Evolutionary conservation across 2,329 filamentous ascomycete genomes (phyloP), one percentile per base, ranked within the genome.

Genomic region (Penicillium hordei): DNA sequence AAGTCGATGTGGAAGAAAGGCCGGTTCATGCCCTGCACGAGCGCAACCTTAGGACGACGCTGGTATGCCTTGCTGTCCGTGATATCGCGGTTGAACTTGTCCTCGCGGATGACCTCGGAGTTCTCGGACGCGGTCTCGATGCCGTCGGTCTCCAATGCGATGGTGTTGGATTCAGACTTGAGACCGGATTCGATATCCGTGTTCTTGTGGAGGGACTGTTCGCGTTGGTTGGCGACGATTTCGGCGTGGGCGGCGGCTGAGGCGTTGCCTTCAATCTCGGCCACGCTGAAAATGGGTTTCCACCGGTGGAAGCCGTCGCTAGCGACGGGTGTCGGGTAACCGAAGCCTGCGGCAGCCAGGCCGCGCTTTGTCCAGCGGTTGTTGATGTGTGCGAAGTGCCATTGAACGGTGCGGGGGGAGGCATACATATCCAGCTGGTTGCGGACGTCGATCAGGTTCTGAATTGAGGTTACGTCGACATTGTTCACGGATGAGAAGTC

Each of bases 351-450:
- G 2, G 90, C 86, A 4, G 88, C 89, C 43, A 97, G 86, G 5
- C 91, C 93, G 33, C 92, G 89, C 79, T 96, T 96, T 25, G 92
- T 93, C 93, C 93, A 97, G 57, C 90, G 85, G 79, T 94, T 97
- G 78, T 88, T 92, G 78, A 97, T 89, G 75, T 87, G 89, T n/a
- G 93, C 91, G 62, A 97, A 88, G 75, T 97, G 94, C 93, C 93
- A 97, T 72, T 97, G 91, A 5, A 97, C 93, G 2, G 83, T 81
- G 21, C 92, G 86, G 0, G 93, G 93, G 0, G 88, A 75, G 0
- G 91, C 85, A 71, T 96, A 96, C 21, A 86, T 83, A 73, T 97
- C 93, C 27, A 97, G 86, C 72, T 97, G 93, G 74, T 96, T 96
- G 68, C 93, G 90, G 1, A 97, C 89, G 68, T 97, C 94, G 68